Evolutionary conservation across 805 yeast species (phyloP), one percentile per base, ranked within the genome.

Genomic region (Lachancea quebecensis): DNA sequence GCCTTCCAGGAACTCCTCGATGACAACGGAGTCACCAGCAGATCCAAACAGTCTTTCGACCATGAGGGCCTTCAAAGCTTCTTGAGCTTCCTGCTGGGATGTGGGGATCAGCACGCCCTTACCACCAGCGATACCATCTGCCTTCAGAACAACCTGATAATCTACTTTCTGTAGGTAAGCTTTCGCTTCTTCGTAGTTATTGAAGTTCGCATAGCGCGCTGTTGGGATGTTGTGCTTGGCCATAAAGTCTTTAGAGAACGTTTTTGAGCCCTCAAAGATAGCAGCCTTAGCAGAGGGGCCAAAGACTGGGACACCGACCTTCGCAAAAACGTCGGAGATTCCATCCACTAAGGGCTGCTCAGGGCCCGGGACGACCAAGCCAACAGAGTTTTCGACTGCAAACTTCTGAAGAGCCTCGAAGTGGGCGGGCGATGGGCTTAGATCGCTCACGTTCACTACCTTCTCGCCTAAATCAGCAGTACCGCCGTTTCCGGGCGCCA

Each of bases 301-400:
- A 70, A 93, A 93, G 14, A 90, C 96, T 25, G 96, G 95, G 53
- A 93, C 82, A 52, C 99, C 99, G 42, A 83, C 84, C 47, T 78
- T 79, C 50, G 77, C 70, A 73, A 93, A 89, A 44, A 71, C 70
- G 14, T 81, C 65, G 25, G 90, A 65, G 50, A 93, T 80, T 42
- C 99, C 99, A 59, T 93, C 97, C 29, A 95, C 97, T 50, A 95
- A 73, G 32, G 99, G 98, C 69, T 89, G 96, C 68, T 93, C 99
- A n/a, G 99, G 99, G 30, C 99, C 99, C 32, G 99, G 98, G 37
- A 93, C 73, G 4, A 88, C 98, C 46, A 93, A 71, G 42, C 72
- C 75, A 44, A 93, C 75, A 4, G 75, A 56, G 45, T 90, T 70
- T 27, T 77, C 77, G 12, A 72, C 62, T 5, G 97, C 96, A 66